A percentile compares a stretch with the other conserved stretches of the same genome.
phyloP scores from a whole-genome alignment of 2,329 filamentous ascomycete genomes.

The Exutisphaerella laricina region DNA sequence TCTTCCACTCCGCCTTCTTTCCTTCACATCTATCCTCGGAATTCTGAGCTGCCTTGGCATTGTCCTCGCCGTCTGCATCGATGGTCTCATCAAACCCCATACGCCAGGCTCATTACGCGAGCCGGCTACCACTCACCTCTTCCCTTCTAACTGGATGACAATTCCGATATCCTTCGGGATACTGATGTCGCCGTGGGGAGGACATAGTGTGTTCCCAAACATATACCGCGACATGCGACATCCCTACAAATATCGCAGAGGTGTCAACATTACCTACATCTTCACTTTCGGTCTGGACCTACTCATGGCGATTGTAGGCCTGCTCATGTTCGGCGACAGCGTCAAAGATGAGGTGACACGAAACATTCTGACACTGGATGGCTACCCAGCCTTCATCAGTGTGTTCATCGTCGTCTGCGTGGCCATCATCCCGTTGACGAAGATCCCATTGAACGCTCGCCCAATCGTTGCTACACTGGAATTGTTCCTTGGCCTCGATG shows the following conservation, averaged over 20 bases:
- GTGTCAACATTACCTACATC: constrained; percentile 72
- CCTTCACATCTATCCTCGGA: constrained; percentile 87
- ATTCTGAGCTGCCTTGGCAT: constrained; percentile 87
- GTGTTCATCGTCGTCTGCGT: constrained; percentile 79
- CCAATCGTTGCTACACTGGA: constrained; percentile 84
- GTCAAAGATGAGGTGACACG: constrained; percentile 84
- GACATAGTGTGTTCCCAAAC: constrained; percentile 75
- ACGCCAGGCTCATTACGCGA: constrained; percentile 76
- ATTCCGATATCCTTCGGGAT: constrained; percentile 84
- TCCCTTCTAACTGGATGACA: constrained; percentile 80
- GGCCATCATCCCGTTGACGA: constrained; percentile 88
- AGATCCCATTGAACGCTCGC: constrained; percentile 64
- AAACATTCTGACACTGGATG: constrained; percentile 64
- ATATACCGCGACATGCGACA: constrained; percentile 74
- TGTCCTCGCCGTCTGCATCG: constrained; percentile 73
- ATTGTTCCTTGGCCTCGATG: constrained; percentile 68
- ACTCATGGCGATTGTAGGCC: constrained; percentile 73
- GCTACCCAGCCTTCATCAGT: constrained; percentile 69
- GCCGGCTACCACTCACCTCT: constrained; percentile 72
- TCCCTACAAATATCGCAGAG: constrained; percentile 71
- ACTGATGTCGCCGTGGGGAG: constrained; percentile 76
- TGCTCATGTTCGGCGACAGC: constrained; percentile 92
- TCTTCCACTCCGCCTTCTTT: constrained; percentile 73
- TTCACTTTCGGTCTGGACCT: constrained; percentile 80
- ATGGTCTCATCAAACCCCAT: constrained; percentile 78